Evolutionary conservation across 2,329 filamentous ascomycete species (phyloP).

Genomic region (Epichloe sp.): DNA sequence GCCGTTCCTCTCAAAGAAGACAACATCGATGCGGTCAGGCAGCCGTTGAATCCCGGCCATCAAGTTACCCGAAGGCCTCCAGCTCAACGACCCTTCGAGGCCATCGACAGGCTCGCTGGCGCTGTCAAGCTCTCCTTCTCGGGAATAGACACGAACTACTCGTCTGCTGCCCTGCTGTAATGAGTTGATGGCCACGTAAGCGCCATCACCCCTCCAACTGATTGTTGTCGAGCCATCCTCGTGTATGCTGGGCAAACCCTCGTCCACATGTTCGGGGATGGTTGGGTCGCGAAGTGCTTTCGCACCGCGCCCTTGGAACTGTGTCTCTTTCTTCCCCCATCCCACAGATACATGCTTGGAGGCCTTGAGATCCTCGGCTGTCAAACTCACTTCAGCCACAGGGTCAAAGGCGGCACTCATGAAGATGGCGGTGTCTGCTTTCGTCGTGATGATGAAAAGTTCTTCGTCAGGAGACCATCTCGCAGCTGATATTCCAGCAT

Average conservation of each 20-base stretch:
- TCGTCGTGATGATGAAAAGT: conserved; percentile 70
- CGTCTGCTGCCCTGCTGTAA: conserved; percentile 57
- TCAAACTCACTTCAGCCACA: conserved; percentile 61
- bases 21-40: conserved; percentile 59
- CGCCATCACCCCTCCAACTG: conserved; percentile 90
- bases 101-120: conserved; percentile 91
- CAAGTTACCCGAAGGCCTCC: conserved; percentile 82
- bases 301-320: conserved; percentile 87
- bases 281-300: conserved; percentile 83
- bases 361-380: conserved; percentile 63
- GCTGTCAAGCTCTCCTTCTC: conserved; percentile 82
- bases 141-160: conserved; percentile 77
- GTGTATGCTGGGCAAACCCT: conserved; percentile 59
- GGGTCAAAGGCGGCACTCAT: conserved; percentile 90
- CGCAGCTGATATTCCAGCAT: conserved; percentile 79
- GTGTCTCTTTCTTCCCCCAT: conserved; percentile 96
- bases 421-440: conserved; percentile 65
- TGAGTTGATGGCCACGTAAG: conserved; percentile 76
- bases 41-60: conserved; percentile 73
- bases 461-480: conserved; percentile 95
- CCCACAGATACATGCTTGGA: conserved; percentile 93
- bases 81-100: conserved; percentile 76
- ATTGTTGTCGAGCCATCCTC: conserved; percentile 63
- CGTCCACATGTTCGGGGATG: conserved; percentile 81
- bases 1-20: conserved; percentile 97